Evolutionary conservation across 108 stramenopile species (phyloP).

Genomic region (Conticribra guillardii): DNA sequence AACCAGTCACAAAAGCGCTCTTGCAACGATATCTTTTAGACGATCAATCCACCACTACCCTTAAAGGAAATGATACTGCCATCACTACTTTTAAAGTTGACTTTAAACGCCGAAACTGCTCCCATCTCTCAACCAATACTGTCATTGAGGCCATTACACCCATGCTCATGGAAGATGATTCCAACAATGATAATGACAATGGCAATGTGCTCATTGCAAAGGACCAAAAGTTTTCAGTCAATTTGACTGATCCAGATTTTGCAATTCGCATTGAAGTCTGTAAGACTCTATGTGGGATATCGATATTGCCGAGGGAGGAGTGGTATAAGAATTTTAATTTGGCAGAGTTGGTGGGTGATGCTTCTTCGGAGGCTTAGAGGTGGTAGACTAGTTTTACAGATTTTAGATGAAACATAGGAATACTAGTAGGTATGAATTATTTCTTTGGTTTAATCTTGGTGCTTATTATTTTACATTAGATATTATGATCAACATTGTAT

Average conservation of each 20-base stretch:
- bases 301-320: constrained; percentile 52
- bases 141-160: constrained; percentile 60
- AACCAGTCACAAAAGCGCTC: constrained; percentile 44
- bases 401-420: too few relatives aligned
- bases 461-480: too few relatives aligned
- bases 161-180: constrained; percentile 18
- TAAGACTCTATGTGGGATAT: constrained; percentile 68
- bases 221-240: constrained; percentile 46
- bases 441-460: too few relatives aligned
- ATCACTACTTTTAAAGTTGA: constrained; percentile 59
- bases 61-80: not conserved
- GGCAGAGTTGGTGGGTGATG: constrained; percentile 20
- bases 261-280: constrained; percentile 75
- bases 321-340: constrained; percentile 60
- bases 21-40: constrained; percentile 46
- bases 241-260: constrained; percentile 69
- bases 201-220: constrained; percentile 1
- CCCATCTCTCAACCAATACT: constrained; percentile 49
- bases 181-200: constrained; percentile 13
- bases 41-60: not conserved
- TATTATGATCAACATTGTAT: too few relatives aligned
- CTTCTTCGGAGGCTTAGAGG: not conserved
- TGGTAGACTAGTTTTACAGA: too few relatives aligned
- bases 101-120: constrained; percentile 66
- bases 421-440: too few relatives aligned